Base-by-base conservation (phyloP, 1,284 basidiomycete genomes). In the Microbotryum intermedium region DNA sequence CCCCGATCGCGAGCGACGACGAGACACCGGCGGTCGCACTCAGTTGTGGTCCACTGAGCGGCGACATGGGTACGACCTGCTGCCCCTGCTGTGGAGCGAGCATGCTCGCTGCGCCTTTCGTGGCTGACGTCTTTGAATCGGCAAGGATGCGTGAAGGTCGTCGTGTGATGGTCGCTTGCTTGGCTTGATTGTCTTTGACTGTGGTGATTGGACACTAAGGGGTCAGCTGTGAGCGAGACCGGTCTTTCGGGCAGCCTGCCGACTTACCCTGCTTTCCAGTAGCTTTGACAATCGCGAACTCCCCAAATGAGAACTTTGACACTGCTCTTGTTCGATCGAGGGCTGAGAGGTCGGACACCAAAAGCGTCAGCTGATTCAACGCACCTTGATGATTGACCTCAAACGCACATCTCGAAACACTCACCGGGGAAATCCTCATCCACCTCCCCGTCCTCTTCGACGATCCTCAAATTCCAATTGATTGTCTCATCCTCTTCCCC, bases 361-460 rank as follows among this genome's bases (percentile, higher is more conserved):
- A 29, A 39, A 4, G 34, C 2, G 34, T 39, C 11, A 39, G 34
- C 34, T 39, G 13, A 39, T 16, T 16, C 11, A 39, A 11, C 34
- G 11, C 34, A 16, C 34, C 34, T 16, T 4, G 34, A 39, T 16
- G 34, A 16, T 18, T 39, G 34, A 39, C 34, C 23, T 9, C 34
- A 11, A 39, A 39, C 34, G 16, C 34, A 11, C 13, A 61, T 55
- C 21, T 30, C 10, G 63, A 60, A n/a, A 49, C 46, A 72, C 76
- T 59, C 56, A 92, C 90, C 85, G 30, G 95, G 94, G 71, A 94
- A 98, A 75, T 99, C 95, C 73, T 97, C 94, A 73, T 99, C 95
- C 0, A 97, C 91, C 74, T 97, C 91, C 20, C 95, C 95, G 74
- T 97, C 92, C 55, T 93, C 90, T 72, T 99, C 94, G 9, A 93